Base-by-base conservation (phyloP, 1,284 basidiomycete genomes). In the Ganoderma lingzhi region DNA sequence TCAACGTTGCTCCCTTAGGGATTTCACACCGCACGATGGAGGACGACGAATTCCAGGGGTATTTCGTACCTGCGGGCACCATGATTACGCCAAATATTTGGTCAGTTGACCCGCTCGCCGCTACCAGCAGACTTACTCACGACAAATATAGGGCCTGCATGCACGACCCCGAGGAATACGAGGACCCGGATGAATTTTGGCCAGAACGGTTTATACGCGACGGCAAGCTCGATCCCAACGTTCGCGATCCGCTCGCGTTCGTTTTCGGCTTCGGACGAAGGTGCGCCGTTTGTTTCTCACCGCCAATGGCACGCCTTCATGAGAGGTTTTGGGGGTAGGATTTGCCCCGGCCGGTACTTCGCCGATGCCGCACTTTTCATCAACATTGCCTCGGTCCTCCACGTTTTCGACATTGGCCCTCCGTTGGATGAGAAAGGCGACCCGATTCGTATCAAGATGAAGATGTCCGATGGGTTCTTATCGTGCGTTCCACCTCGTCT, bases 161-260 rank as follows among this genome's bases (percentile, higher is more conserved):
- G 53, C 70, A 68, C 45, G 74, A 76, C 51, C 69, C 70, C 4
- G 58, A 59, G 14, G 67, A 64, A 6, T 76, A 67, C 65, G 68
- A 70, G 3, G 45, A 71, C 14, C 75, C 75, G 2, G 67, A 71
- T 8, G 45, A 64, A 41, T 74, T 75, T 67, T 63, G 64, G 12
- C 75, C 75, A 0, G 75, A 76, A 51, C 66, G 75, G 2, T 76
- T 75, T 66, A 60, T 75, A 4, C 64, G 70, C 3, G 73, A 77
- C 39, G 75, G 74, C 2, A 45, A 66, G 55, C 64, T 72, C 19
- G 59, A 73, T 48, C 55, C 68, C 12, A 39, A 48, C 19, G 66
- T 67, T 3, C 65, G 68, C 3, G 70, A 75, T 45, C 74, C 75
- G 0, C 23, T 58, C 14, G 62, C 53, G 30, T 71, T 66, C 30